Base-by-base conservation (phyloP, 768 basidiomycete genomes). In the Hirschioporus abietinus region DNA sequence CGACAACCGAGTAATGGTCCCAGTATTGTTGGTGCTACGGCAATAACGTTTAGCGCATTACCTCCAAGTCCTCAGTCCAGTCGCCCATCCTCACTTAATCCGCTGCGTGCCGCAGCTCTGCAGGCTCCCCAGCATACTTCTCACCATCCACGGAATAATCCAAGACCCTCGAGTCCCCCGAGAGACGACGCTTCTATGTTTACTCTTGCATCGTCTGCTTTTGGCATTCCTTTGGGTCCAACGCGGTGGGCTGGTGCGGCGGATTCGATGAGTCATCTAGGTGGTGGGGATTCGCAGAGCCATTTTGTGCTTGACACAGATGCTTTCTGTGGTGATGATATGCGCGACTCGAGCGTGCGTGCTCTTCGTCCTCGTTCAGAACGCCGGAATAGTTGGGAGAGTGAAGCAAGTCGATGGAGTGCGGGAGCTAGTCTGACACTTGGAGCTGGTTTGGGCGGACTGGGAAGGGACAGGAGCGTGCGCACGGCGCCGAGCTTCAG, bases 61-160 rank as follows among this genome's bases (percentile, higher is more conserved):
- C 86, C 86, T 20, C 82, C 84, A 10, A 80, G 83, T 7, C 78
- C 77, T 18, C 76, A 78, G 42, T 84, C 82, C 27, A 81, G 81
- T 35, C 79, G 83, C 26, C 80, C 84, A 24, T 76, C 78, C 27
- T 75, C 76, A 15, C 63, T 71, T 1, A 36, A 35, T 58, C 36
- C 59, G 12, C 35, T 58, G 60, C 52, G 66, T 20, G 64, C 74
- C 75, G 36, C 72, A 70, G 73, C 81, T 58, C 81, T 90, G 20
- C 93, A 95, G 73, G 93, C 93, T 9, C 96, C 96, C 0, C 83
- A 91, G 36, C 94, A 96, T 74, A 94, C 95, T 0, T 80, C 86
- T n/a, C 94, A 93, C 65, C 95, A 98, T 78, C 96, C 96, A 10
- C 87, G 95, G 60, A 93, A 97, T 76, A 99, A 99, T 73, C 96